phyloP scores from a whole-genome alignment of 352 stramenopile genomes.

The Globisporangium takayamanum region DNA sequence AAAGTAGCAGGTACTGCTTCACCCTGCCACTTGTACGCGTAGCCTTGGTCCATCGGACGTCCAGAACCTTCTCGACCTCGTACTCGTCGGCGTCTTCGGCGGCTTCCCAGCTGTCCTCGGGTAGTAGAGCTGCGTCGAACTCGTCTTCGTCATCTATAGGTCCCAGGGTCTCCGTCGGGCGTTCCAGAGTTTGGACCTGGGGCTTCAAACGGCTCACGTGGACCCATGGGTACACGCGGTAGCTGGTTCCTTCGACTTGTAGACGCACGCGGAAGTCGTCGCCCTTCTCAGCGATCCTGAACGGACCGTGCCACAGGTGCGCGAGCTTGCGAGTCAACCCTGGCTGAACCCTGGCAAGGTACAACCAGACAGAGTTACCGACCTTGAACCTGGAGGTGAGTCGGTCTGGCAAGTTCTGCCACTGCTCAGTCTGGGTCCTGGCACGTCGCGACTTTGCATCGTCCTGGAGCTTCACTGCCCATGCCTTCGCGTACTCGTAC shows the following conservation, averaged over 20 bases:
- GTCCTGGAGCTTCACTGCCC: neutral
- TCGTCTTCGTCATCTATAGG: constrained; percentile 4
- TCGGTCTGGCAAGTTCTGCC: neutral
- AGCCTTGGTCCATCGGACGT: constrained; percentile 3
- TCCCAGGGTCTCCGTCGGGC: neutral
- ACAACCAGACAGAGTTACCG: constrained; percentile 3
- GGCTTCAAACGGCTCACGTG: constrained; percentile 17
- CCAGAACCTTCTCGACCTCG: constrained; percentile 13
- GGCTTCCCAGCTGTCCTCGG: constrained; percentile 18
- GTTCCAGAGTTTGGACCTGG: neutral
- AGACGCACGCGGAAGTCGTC: constrained; percentile 9
- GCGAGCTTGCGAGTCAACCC: constrained; percentile 11
- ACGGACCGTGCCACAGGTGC: constrained; percentile 19
- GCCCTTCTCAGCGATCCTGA: constrained; percentile 17
- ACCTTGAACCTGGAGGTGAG: neutral
- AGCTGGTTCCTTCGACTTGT: neutral
- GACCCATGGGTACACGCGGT: constrained; percentile 17
- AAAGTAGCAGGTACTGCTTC: constrained; percentile 18
- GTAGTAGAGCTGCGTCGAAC: constrained; percentile 18
- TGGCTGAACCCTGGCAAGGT: neutral
- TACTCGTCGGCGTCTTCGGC: constrained; percentile 8
- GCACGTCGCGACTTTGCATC: neutral
- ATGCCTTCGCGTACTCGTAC: constrained; percentile 3
- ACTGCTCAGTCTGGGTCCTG: neutral
- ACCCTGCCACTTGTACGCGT: neutral